Conservation (phyloP, 2,329 filamentous ascomycete genomes). For the Cyphellophora attinorum region DNA sequence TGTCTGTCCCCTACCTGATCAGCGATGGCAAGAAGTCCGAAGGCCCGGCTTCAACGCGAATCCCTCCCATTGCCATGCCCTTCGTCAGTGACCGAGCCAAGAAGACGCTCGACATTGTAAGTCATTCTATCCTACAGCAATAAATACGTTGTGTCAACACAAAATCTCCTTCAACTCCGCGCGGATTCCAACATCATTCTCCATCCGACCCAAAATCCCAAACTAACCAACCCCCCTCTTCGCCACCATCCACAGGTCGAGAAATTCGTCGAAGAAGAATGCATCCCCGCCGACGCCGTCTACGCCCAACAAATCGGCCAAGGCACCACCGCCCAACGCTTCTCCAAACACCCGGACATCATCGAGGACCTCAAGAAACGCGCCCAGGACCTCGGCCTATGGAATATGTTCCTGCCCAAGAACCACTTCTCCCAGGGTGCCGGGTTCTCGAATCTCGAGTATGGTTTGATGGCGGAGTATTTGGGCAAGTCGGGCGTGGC, state of each 20-base stretch:
- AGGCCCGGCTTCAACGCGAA: constrained; percentile 37
- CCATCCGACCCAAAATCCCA: too few relatives aligned
- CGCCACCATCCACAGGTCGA: constrained; percentile 50
- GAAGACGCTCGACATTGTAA: constrained; percentile 67
- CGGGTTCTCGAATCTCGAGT: constrained; percentile 79
- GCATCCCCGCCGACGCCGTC: constrained; percentile 73
- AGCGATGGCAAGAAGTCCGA: constrained; percentile 11
- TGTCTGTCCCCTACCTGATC: constrained; percentile 20
- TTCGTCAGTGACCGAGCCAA: constrained; percentile 76
- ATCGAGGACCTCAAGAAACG: constrained; percentile 84
- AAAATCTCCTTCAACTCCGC: too few relatives aligned
- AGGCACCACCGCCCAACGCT: constrained; percentile 49
- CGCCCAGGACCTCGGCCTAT: constrained; percentile 73
- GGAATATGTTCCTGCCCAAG: constrained; percentile 97
- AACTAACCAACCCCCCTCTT: too few relatives aligned
- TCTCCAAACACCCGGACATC: constrained; percentile 67
- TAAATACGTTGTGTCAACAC: too few relatives aligned
- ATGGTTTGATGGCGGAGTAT: constrained; percentile 93
- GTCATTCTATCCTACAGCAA: neutral
- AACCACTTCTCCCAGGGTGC: constrained; percentile 84
- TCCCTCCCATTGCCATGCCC: constrained; percentile 48
- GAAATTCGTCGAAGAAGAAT: constrained; percentile 96
- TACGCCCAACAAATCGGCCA: constrained; percentile 70
- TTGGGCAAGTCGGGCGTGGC: constrained; percentile 76
- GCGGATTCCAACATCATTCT: too few relatives aligned